Base-by-base conservation (phyloP, 2,329 filamentous ascomycete species). In the Bipolaris gigantea region DNA sequence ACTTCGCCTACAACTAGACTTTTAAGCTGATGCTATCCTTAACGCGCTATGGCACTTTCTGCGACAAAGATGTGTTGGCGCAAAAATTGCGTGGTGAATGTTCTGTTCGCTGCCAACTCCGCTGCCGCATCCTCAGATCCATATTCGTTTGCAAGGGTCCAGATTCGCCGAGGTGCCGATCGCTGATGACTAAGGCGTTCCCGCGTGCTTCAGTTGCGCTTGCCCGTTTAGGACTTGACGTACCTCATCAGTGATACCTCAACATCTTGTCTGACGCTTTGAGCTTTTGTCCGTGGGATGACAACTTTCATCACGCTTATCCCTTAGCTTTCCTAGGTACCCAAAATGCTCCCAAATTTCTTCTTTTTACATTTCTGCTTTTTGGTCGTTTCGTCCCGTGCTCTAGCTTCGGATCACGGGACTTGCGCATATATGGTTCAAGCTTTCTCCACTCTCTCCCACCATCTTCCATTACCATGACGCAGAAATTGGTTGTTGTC, bases 401-500 rank as follows among this genome's bases (percentile, higher is more conserved):
- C 25, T 21, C 25, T 25, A 53, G 36, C 33, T 8, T 47, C 35
- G 25, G 36, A 48, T 38, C 42, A 44, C 45, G n/a, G 33, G 19
- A 36, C 38, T 18, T 11, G 16, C 16, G 13, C 15, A 30, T 42
- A 19, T 38, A 18, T 9, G n/a, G 23, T 38, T 15, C 19, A 30
- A 13, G 4, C 30, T 32, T 46, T 36, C 23, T 13, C 38, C 13
- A 38, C 43, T 41, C 40, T 18, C 33, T 27, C n/a, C 4, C 30
- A 16, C 18, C 34, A 15, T 18, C 33, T 51, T 25, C 19, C 41
- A 47, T 42, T 50, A 16, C 35, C 43, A 73, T 73, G 69, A 55
- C 66, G 34, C 83, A 90, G 66, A 94, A 90, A 75, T 85, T 89
- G 50, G 83, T 96, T 18, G 83, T 99, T 42, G 88, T 99, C 44